Evolutionary conservation across 2,329 filamentous ascomycete genomes (phyloP), one percentile per base, ranked within the genome.

Genomic region (Cercospora citrullina): DNA sequence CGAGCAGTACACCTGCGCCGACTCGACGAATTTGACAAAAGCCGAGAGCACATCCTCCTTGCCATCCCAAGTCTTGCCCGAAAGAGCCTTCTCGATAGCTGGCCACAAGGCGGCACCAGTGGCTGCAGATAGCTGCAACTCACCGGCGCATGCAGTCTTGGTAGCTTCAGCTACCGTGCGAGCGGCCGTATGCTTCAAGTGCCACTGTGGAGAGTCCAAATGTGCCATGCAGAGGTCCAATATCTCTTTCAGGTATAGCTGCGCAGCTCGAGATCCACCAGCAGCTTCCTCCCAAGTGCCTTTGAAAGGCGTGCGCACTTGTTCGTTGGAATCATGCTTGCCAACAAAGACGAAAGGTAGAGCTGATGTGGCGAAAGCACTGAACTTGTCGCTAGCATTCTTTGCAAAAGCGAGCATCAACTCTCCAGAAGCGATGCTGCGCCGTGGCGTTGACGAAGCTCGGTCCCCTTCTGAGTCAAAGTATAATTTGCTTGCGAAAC

Each of bases 201-300:
- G 89, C 95, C 95, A 99, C 74, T 92, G 91, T 1, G 91, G 87
- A 1, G 91, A 93, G 36, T 91, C 89, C 7, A 98, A 83, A 63
- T 92, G 87, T 39, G 85, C 83, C 39, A 87, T 84, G 1, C 89
- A 87, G 1, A 98, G 84, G 0, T 80, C 81, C 4, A 91, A 84
- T 72, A 98, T 96, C 79, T 99, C 95, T 42, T 85, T 85, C 6
- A 97, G 85, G 76, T 97, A 97, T 1, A 97, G 86, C 58, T 91
- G 86, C 5, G 97, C 92, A 0, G 92, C 90, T 31, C 94, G 88
- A 33, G 87, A 89, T 55, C 93, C 94, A 60, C 94, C 94, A 0
- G 96, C 94, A 75, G 96, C 94, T 73, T 97, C 92, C 60, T 87
- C 87, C 95, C 95, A 99, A 0, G 93, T 92, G 66, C 93, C 91